Percentiles rank a stretch among this genome's conserved stretches.
Conservation (phyloP, 2,329 filamentous ascomycete species). For the Penicillium sp. region DNA sequence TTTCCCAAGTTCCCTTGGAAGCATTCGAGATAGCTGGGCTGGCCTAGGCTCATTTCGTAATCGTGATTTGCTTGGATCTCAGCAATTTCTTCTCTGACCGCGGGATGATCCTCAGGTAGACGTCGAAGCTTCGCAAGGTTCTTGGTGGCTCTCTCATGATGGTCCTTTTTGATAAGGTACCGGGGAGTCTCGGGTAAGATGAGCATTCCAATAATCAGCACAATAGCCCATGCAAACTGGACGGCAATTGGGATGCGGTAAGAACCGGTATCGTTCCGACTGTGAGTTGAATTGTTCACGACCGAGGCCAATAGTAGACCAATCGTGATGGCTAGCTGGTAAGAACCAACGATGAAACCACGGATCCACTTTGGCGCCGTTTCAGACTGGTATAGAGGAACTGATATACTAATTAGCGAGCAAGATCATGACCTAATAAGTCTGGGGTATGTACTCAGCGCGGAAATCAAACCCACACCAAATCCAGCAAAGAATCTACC, state of each 20-base stretch:
- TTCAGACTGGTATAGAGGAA: conserved; percentile 73
- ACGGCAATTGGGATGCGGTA: conserved; percentile 78
- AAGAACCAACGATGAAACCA: conserved; percentile 71
- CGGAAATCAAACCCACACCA: conserved; percentile 75
- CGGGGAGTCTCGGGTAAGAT: conserved; percentile 79
- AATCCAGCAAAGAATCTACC: conserved; percentile 49
- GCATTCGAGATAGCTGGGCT: conserved; percentile 37
- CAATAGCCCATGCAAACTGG: conserved; percentile 75
- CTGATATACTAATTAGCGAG: background rate
- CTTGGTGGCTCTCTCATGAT: conserved; percentile 60
- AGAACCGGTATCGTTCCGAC: conserved; percentile 58
- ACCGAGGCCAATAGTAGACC: conserved; percentile 70
- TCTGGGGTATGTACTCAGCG: conserved; percentile 29
- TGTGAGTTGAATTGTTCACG: conserved; percentile 68
- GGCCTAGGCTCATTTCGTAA: conserved; percentile 58
- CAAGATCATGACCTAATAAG: background rate
- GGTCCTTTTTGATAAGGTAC: conserved; percentile 75
- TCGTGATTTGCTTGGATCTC: conserved; percentile 87
- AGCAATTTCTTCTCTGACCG: conserved; percentile 67
- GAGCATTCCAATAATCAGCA: conserved; percentile 68
- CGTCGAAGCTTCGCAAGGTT: conserved; percentile 68
- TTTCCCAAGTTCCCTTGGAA: conserved; percentile 36
- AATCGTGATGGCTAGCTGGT: conserved; percentile 77
- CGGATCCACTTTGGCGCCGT: conserved; percentile 70
- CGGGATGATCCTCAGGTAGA: conserved; percentile 62